Evolutionary conservation across 148 eudicot genomes (phyloP).

Genomic region (Camellia lanceoleosa): DNA sequence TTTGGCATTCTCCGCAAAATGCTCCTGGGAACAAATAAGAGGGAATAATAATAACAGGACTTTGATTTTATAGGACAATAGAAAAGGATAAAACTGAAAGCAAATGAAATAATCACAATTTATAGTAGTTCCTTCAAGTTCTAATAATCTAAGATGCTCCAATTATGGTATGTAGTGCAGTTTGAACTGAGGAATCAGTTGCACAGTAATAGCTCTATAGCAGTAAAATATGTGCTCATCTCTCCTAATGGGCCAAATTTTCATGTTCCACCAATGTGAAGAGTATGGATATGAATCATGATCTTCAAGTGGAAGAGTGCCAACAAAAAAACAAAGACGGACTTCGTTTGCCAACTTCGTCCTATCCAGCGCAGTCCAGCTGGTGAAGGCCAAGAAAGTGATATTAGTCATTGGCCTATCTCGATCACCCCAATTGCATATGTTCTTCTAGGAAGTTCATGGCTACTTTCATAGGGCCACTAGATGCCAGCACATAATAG

Average conservation of each 20-base stretch:
- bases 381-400: background rate
- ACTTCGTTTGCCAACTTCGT: too few species aligned
- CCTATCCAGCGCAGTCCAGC: background rate
- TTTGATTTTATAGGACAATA: background rate
- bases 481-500: background rate
- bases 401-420: background rate
- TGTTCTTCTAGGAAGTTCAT: background rate
- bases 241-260: background rate
- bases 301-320: background rate
- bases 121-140: background rate
- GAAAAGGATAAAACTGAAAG: background rate
- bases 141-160: background rate
- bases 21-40: conserved; percentile 53
- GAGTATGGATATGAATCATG: background rate
- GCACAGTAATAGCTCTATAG: background rate
- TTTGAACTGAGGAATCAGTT: background rate
- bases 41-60: background rate
- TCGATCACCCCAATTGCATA: background rate
- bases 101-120: conserved; percentile 3
- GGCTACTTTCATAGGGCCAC: background rate
- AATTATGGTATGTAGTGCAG: background rate
- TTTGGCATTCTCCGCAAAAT: conserved; percentile 74
- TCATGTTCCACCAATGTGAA: background rate
- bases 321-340: background rate
- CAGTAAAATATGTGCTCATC: background rate